These are phyloP conservation scores for Cytospora mali DNA, from an alignment of 2,329 filamentous ascomycete species.

Conservation along the genomic window DNA sequence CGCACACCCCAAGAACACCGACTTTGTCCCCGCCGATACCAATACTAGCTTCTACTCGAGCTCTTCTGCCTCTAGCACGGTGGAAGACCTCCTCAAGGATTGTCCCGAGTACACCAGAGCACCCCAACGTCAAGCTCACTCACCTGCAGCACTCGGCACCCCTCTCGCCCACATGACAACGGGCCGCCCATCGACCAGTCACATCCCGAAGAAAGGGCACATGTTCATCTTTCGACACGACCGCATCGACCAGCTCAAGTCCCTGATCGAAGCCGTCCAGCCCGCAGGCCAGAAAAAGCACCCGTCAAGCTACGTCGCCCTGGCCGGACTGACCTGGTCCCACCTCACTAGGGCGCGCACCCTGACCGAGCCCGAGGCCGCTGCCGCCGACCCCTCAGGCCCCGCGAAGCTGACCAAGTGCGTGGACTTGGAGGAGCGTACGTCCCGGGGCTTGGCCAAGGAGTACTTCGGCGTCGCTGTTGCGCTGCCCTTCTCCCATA, in stretches of 20 bases:
- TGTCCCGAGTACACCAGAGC: background rate
- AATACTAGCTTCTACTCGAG: background rate
- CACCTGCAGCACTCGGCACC: slow-evolving; percentile 33
- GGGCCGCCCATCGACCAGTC: slow-evolving; percentile 34
- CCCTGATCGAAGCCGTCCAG: slow-evolving; percentile 28
- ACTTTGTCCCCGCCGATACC: background rate
- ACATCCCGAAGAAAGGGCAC: slow-evolving; percentile 42
- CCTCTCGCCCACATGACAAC: slow-evolving; percentile 34
- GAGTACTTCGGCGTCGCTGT: slow-evolving; percentile 47
- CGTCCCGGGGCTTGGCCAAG: slow-evolving; percentile 36
- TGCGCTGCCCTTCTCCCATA: slow-evolving; percentile 41
- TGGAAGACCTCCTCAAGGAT: background rate
- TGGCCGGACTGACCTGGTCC: slow-evolving; percentile 46
- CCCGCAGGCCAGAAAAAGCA: slow-evolving; percentile 18
- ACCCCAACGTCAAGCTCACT: background rate
- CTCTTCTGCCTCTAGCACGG: background rate
- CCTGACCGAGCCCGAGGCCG: slow-evolving; percentile 20
- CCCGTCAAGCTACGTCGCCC: slow-evolving; percentile 44
- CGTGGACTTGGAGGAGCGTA: slow-evolving; percentile 45
- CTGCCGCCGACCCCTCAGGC: slow-evolving; percentile 22
- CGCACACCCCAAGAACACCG: slow-evolving; percentile 27
- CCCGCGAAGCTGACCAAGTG: slow-evolving; percentile 42
- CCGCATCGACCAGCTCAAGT: slow-evolving; percentile 39
- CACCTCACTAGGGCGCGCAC: slow-evolving; percentile 42
- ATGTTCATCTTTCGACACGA: slow-evolving; percentile 45